Evolutionary conservation across 192 early-diverging fungal species (phyloP).

Genomic region (Piromyces finnis): DNA sequence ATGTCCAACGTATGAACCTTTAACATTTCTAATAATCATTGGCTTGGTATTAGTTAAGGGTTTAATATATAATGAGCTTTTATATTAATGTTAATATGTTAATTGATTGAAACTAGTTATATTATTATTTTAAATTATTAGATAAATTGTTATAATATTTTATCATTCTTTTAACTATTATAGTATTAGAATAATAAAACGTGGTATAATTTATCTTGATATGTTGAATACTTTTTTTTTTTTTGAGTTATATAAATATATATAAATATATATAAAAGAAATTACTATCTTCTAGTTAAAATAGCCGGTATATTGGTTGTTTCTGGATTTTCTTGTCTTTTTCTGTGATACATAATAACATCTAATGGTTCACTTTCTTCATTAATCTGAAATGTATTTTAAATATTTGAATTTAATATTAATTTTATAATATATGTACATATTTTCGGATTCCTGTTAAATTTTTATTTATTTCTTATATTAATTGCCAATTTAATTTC

Average conservation of each 20-base stretch:
- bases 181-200: no score
- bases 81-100: not conserved
- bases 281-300: conserved; percentile 75
- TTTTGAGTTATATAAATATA: not conserved
- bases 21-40: conserved; percentile 72
- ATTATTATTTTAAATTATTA: no score
- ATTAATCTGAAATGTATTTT: conserved; percentile 21
- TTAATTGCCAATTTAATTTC: no score
- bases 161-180: no score
- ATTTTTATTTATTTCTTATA: no score
- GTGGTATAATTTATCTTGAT: no score
- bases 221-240: no score
- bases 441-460: not conserved
- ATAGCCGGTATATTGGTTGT: conserved; percentile 47
- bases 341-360: conserved; percentile 72
- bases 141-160: no score
- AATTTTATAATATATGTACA: not conserved
- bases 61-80: conserved; percentile 55
- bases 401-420: conserved; percentile 13
- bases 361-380: conserved; percentile 67
- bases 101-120: no score
- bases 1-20: conserved; percentile 59
- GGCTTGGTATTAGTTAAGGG: conserved; percentile 39
- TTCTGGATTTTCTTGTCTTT: conserved; percentile 30
- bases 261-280: conserved; percentile 1